Percentiles rank a stretch among this genome's conserved stretches.
These are phyloP conservation scores for Pseudogymnoascus destructans DNA, from an alignment of 2,329 filamentous ascomycete genomes.

Conservation along the genomic window DNA sequence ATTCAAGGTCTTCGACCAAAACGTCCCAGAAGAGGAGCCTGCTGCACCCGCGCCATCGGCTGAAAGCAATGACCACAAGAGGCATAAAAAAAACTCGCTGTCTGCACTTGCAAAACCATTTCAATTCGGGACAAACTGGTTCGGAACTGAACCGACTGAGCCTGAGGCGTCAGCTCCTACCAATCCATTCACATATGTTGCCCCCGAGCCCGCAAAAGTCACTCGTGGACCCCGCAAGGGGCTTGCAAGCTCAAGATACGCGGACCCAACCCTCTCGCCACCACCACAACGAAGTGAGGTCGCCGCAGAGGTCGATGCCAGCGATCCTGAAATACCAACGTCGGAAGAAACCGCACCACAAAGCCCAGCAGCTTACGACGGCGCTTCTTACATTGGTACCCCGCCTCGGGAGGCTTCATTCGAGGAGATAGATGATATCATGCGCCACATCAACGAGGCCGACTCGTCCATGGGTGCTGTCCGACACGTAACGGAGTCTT, in stretches of 20 bases:
- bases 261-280: neutral
- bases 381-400: neutral
- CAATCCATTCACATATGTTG: neutral
- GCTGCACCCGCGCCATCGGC: neutral
- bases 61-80: constrained; percentile 16
- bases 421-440: constrained; percentile 84
- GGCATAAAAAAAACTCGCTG: constrained; percentile 40
- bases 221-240: neutral
- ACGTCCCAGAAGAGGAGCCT: constrained; percentile 12
- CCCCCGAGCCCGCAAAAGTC: constrained; percentile 11
- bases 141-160: neutral
- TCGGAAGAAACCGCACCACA: neutral
- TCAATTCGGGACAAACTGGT: constrained; percentile 23
- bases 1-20: constrained; percentile 33
- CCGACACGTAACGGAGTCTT: constrained; percentile 44
- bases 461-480: constrained; percentile 53
- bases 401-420: constrained; percentile 32
- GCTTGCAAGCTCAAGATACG: neutral
- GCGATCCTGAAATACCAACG: neutral
- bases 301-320: neutral
- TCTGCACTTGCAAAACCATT: constrained; percentile 64
- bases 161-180: neutral
- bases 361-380: neutral
- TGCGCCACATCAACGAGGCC: constrained; percentile 67
- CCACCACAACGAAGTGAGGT: neutral